These are phyloP conservation scores for Spinellus fusiger DNA, from an alignment of 192 early-diverging fungal species.

Conservation along the genomic window DNA sequence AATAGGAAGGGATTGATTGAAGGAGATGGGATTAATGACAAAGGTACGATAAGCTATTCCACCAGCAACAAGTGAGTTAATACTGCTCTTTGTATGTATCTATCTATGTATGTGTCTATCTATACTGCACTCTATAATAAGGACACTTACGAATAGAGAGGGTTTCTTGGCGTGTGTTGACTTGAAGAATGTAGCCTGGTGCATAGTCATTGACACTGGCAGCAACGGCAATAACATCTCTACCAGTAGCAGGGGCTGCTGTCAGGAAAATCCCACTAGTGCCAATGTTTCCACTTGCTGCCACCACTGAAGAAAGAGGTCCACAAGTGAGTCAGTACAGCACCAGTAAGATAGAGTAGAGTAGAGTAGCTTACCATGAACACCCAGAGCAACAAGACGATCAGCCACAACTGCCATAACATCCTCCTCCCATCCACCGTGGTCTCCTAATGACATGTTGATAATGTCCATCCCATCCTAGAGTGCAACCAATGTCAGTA, in stretches of 20 bases:
- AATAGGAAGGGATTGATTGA: slow-evolving; percentile 9
- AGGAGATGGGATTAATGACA: neutral
- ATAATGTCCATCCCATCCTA: slow-evolving; percentile 65
- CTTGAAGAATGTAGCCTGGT: slow-evolving; percentile 23
- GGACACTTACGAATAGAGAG: slow-evolving; percentile 6
- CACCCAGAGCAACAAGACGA: slow-evolving; percentile 35
- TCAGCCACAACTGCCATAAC: slow-evolving; percentile 54
- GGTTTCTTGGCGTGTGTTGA: neutral
- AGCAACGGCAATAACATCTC: slow-evolving; percentile 52
- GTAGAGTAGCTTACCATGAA: slow-evolving; percentile 12
- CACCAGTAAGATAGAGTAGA: neutral
- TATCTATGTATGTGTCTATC: no score
- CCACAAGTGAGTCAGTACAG: neutral
- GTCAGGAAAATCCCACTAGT: slow-evolving; percentile 52
- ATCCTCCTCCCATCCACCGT: slow-evolving; percentile 55
- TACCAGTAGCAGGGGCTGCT: slow-evolving; percentile 50
- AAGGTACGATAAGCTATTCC: slow-evolving; percentile 12
- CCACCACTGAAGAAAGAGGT: slow-evolving; percentile 35
- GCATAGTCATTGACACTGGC: slow-evolving; percentile 35
- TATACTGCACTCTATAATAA: neutral
- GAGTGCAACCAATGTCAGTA: neutral
- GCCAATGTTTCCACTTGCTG: slow-evolving; percentile 62
- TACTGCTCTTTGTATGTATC: neutral
- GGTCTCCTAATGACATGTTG: slow-evolving; percentile 77
- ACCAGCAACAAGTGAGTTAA: neutral